A percentile compares a stretch with the other conserved stretches of the same genome.
Evolutionary conservation across 108 stramenopile genomes (phyloP).

Genomic region (Skeletonema costatum): DNA sequence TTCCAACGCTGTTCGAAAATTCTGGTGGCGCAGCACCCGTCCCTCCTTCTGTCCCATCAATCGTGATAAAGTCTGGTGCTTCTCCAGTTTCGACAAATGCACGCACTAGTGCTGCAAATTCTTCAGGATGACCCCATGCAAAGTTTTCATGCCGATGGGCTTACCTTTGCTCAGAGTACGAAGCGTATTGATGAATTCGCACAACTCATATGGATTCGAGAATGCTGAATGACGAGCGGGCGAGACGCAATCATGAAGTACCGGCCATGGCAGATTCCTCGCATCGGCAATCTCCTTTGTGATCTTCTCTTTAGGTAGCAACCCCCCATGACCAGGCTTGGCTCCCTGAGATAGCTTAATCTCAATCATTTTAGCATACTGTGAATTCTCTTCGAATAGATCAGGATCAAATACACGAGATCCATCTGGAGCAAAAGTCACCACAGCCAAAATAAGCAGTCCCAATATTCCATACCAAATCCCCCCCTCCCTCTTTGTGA

Average conservation of each 20-base stretch:
- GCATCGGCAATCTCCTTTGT: conserved; percentile 81
- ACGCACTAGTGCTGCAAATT: conserved; percentile 61
- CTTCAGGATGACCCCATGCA: conserved; percentile 78
- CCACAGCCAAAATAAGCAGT: conserved; percentile 93
- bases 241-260: conserved; percentile 70
- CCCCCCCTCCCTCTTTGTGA: conserved; percentile 75
- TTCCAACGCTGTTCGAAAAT: conserved; percentile 78
- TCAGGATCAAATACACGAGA: conserved; percentile 66
- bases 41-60: conserved; percentile 89
- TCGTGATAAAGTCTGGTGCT: conserved; percentile 80
- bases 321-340: conserved; percentile 90
- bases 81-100: conserved; percentile 66
- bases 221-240: conserved; percentile 86
- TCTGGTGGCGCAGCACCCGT: conserved; percentile 94
- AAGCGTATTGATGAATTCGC: conserved; percentile 70
- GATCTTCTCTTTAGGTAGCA: conserved; percentile 84
- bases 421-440: conserved; percentile 35
- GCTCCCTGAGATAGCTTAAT: conserved; percentile 91
- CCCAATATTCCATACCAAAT: conserved; percentile 91
- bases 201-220: conserved; percentile 62
- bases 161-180: conserved; percentile 73
- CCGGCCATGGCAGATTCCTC: conserved; percentile 67
- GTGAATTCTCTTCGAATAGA: conserved; percentile 60
- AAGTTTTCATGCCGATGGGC: conserved; percentile 90
- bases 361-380: conserved; percentile 79